phyloP scores from a whole-genome alignment of 441 rosid species.

The Bruguiera hainesii region DNA sequence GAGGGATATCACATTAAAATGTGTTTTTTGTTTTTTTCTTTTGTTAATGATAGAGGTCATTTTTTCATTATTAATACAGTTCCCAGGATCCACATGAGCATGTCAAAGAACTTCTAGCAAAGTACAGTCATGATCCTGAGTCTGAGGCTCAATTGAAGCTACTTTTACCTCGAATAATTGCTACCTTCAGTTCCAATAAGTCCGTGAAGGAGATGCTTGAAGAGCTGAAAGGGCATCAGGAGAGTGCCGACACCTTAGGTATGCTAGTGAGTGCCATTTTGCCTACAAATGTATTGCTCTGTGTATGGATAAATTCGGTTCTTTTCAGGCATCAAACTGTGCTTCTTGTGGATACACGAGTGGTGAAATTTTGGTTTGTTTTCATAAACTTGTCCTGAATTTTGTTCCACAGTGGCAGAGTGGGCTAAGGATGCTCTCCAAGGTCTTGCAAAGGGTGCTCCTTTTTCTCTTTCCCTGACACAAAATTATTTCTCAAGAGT shows the following conservation, averaged over 20 bases:
- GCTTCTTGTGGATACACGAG: background rate
- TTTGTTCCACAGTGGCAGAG: slow-evolving; percentile 43
- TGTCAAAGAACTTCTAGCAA: slow-evolving; percentile 48
- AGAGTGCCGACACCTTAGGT: slow-evolving; percentile 68
- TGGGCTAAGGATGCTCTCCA: slow-evolving; percentile 86
- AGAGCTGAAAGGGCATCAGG: slow-evolving; percentile 60
- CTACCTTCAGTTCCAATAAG: slow-evolving; percentile 60
- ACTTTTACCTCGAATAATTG: slow-evolving; percentile 67
- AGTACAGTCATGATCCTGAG: slow-evolving; percentile 58
- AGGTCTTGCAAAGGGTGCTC: slow-evolving; percentile 74
- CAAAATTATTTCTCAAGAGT: slow-evolving; percentile 64
- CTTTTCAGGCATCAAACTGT: background rate
- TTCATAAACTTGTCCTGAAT: background rate
- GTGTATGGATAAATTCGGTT: background rate
- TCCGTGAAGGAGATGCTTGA: slow-evolving; percentile 65
- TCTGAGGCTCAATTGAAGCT: slow-evolving; percentile 62
- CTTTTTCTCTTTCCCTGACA: slow-evolving; percentile 78
- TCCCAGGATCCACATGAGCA: slow-evolving; percentile 67
- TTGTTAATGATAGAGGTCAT: slow-evolving; percentile 6
- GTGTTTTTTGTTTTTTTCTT: background rate
- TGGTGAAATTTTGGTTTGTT: background rate
- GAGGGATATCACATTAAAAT: too few species aligned
- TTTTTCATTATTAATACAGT: slow-evolving; percentile 35
- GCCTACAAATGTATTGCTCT: background rate
- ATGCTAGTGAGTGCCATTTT: slow-evolving; percentile 14